Conservation (phyloP, 1,139 yeast species). For the Pichia sp. region DNA sequence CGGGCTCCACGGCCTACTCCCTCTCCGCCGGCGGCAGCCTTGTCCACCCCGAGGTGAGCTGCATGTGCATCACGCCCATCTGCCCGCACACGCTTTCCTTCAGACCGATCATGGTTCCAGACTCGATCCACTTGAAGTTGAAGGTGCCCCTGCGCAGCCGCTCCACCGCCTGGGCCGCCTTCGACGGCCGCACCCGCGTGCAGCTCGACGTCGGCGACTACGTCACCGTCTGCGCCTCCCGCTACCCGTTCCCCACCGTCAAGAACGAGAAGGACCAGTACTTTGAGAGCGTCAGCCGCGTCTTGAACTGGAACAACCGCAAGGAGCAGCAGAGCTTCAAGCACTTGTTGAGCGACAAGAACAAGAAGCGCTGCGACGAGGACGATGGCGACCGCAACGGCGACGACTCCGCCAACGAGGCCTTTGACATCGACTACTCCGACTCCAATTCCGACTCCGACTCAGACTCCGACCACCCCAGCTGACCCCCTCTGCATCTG, state of each 20-base stretch:
- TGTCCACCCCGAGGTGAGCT: slow-evolving; percentile 86
- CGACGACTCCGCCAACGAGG: slow-evolving; percentile 14
- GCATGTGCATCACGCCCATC: slow-evolving; percentile 84
- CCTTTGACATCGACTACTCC: slow-evolving; percentile 32
- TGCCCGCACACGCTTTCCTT: slow-evolving; percentile 90
- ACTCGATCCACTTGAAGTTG: slow-evolving; percentile 73
- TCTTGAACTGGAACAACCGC: slow-evolving; percentile 81
- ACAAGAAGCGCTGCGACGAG: slow-evolving; percentile 36
- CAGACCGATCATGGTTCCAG: slow-evolving; percentile 82
- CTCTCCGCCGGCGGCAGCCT: slow-evolving; percentile 87
- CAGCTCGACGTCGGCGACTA: slow-evolving; percentile 71
- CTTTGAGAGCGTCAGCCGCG: slow-evolving; percentile 76
- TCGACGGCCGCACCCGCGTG: slow-evolving; percentile 77
- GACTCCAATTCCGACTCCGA: slow-evolving; percentile 11
- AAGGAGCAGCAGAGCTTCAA: slow-evolving; percentile 76
- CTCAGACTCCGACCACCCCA: too few relatives aligned
- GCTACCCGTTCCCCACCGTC: slow-evolving; percentile 84
- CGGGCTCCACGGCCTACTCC: slow-evolving; percentile 90
- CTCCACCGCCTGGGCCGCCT: slow-evolving; percentile 85
- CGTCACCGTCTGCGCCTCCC: slow-evolving; percentile 71
- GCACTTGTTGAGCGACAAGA: slow-evolving; percentile 46
- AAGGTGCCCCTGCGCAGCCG: slow-evolving; percentile 67
- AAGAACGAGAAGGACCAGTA: slow-evolving; percentile 71
- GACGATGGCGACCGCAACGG: slow-evolving; percentile 11
- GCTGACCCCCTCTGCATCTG: not conserved